Evolutionary conservation across 2,329 filamentous ascomycete genomes (phyloP).

Genomic region (Cephalotrichum gorgonifer): DNA sequence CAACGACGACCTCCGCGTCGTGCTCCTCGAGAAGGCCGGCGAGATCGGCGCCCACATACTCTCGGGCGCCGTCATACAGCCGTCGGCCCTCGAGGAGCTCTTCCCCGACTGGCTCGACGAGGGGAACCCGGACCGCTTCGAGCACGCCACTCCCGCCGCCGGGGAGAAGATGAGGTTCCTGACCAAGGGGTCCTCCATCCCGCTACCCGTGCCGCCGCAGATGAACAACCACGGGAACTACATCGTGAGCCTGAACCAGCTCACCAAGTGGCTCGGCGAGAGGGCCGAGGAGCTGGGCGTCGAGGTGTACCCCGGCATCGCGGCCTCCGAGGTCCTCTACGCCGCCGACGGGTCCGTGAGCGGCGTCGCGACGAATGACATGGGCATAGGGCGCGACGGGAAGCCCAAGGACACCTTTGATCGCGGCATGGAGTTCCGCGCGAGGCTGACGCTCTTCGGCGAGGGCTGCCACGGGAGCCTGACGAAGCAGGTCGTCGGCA

Average conservation of each 20-base stretch:
- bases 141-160: slow-evolving; percentile 74
- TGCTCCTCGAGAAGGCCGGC: slow-evolving; percentile 89
- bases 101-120: slow-evolving; percentile 89
- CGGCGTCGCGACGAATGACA: slow-evolving; percentile 91
- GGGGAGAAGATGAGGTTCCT: slow-evolving; percentile 88
- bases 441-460: slow-evolving; percentile 78
- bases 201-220: slow-evolving; percentile 81
- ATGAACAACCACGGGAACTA: slow-evolving; percentile 99
- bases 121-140: slow-evolving; percentile 79
- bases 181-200: slow-evolving; percentile 68
- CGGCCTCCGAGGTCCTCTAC: slow-evolving; percentile 87
- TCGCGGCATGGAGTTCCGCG: slow-evolving; percentile 97
- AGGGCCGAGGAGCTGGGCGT: slow-evolving; percentile 94
- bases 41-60: slow-evolving; percentile 93
- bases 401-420: slow-evolving; percentile 86
- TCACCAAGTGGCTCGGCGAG: slow-evolving; percentile 92
- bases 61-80: slow-evolving; percentile 91
- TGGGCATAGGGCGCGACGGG: slow-evolving; percentile 73
- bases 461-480: slow-evolving; percentile 95
- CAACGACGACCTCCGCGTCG: slow-evolving; percentile 89
- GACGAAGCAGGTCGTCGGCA: slow-evolving; percentile 89
- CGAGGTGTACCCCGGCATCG: slow-evolving; percentile 93
- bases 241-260: slow-evolving; percentile 90
- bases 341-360: slow-evolving; percentile 75
- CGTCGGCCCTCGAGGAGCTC: slow-evolving; percentile 77